Evolutionary conservation across 2,329 filamentous ascomycete species (phyloP).

Genomic region (Pseudogymnoascus verrucosus): DNA sequence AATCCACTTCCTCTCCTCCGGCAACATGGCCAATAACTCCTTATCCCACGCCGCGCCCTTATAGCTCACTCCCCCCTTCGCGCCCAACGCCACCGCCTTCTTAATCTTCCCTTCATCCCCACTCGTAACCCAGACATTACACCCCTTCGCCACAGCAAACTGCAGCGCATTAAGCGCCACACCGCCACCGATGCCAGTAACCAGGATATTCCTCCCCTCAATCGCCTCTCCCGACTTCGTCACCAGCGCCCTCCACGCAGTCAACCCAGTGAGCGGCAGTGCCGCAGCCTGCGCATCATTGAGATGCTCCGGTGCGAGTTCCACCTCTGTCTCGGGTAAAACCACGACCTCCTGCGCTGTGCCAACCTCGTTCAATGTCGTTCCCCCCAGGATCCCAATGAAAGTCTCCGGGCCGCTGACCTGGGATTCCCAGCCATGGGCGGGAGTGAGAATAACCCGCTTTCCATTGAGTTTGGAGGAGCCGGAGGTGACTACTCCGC

Average conservation of each 20-base stretch:
- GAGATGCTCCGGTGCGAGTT: conserved; percentile 67
- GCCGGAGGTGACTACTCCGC: conserved; percentile 58
- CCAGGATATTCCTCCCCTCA: conserved; percentile 64
- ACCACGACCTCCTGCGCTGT: conserved; percentile 67
- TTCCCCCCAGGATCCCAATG: conserved; percentile 63
- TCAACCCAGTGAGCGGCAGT: conserved; percentile 76
- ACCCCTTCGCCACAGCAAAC: conserved; percentile 66
- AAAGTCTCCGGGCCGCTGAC: conserved; percentile 65
- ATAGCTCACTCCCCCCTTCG: conserved; percentile 75
- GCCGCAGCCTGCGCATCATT: conserved; percentile 69
- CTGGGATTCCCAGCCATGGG: conserved; percentile 65
- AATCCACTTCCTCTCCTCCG: conserved; percentile 56
- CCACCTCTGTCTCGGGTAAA: conserved; percentile 64
- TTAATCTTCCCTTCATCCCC: conserved; percentile 61
- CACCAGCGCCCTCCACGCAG: conserved; percentile 78
- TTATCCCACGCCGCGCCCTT: conserved; percentile 74
- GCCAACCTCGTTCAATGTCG: conserved; percentile 55
- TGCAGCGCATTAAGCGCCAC: conserved; percentile 76
- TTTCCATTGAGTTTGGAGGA: conserved; percentile 49
- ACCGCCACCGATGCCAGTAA: conserved; percentile 90
- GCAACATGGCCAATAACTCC: conserved; percentile 56
- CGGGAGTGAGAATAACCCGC: conserved; percentile 71
- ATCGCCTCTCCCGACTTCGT: conserved; percentile 63
- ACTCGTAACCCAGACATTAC: conserved; percentile 34
- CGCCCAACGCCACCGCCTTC: conserved; percentile 64